Evolutionary conservation across 164 flowering plant species (phyloP), one percentile per base, ranked within the genome.

Genomic region (Liquidambar formosana): DNA sequence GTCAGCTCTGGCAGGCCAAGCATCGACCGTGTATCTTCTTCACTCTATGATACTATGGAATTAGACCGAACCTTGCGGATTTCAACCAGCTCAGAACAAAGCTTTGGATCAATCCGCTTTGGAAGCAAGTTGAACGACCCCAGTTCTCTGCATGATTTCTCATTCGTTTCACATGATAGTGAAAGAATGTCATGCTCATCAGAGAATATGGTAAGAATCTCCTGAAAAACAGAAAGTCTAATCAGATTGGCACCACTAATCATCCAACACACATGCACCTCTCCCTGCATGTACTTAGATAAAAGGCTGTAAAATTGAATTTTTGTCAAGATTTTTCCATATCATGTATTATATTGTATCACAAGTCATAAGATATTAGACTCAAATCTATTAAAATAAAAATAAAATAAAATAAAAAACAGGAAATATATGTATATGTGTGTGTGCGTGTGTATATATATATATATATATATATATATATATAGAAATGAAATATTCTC

Each of bases 1-100:
- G 81, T 86, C 25, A 87, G 92, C 79, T 78, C 84, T 11, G 87
- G 79, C 11, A 81, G 89, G 65, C 71, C 85, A 63, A 85, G 88
- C 70, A 65, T 64, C 1, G 88, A 82, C n/a, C 73, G 62, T 12
- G 15, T 61, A 10, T 79, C 82, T 19, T 48, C 75, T 49, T 11
- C 76, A 5, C 18, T 43, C 16, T 65, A 47, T 19, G 81, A 82
- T 26, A 65, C 43, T 25, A 28, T 61, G 4, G 85, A 84, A 56
- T 57, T 71, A 33, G 64, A 51, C 22, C 77, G 71, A 43, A 65
- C 71, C 23, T 69, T 89, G 22, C 71, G 88, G 59, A 0, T 75
- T 6, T 84, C 87, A 45, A 66, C 73, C 27, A 67, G 80, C 78
- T 71, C 83, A 6, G 77, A 68, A 11, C 73, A 75, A 1, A 82